phyloP scores from a whole-genome alignment of 768 basidiomycete genomes.

The Kwoniella mangroviensis region DNA sequence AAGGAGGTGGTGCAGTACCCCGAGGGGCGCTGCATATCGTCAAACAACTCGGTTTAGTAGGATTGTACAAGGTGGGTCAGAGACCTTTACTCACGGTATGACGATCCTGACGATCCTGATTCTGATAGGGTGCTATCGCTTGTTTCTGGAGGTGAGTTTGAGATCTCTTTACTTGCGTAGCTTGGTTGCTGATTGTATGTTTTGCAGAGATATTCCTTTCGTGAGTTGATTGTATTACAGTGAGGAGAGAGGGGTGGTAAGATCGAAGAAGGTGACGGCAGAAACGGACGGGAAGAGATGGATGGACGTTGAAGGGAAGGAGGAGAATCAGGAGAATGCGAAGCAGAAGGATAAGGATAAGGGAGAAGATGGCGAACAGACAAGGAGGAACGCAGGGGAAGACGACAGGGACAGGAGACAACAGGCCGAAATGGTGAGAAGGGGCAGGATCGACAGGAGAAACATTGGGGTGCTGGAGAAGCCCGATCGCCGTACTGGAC shows the following conservation, averaged over 20 bases:
- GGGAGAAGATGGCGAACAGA: background rate
- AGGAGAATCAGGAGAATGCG: background rate
- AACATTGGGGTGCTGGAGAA: background rate
- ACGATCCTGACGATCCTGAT: background rate
- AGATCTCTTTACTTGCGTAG: no score
- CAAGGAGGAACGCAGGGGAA: background rate
- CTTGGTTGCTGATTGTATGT: background rate
- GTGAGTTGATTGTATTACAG: constrained; percentile 30
- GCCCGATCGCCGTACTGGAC: background rate
- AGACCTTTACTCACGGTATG: background rate
- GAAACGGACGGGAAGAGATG: background rate
- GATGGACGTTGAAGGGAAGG: background rate
- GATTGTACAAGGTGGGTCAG: constrained; percentile 70
- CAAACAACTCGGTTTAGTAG: constrained; percentile 86
- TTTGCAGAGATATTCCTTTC: constrained; percentile 86
- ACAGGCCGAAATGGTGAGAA: background rate
- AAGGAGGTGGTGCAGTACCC: constrained; percentile 68
- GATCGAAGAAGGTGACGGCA: background rate
- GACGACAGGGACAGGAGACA: no score
- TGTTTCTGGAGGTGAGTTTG: constrained; percentile 67
- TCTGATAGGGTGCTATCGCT: constrained; percentile 72
- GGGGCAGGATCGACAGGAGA: background rate
- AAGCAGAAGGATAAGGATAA: background rate
- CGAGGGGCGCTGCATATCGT: constrained; percentile 92
- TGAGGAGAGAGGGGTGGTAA: background rate